A percentile compares a stretch with the other conserved stretches of the same genome.
These are phyloP conservation scores for Yamadazyma buinensis DNA, from an alignment of 1,139 yeast species.

Conservation along the genomic window DNA sequence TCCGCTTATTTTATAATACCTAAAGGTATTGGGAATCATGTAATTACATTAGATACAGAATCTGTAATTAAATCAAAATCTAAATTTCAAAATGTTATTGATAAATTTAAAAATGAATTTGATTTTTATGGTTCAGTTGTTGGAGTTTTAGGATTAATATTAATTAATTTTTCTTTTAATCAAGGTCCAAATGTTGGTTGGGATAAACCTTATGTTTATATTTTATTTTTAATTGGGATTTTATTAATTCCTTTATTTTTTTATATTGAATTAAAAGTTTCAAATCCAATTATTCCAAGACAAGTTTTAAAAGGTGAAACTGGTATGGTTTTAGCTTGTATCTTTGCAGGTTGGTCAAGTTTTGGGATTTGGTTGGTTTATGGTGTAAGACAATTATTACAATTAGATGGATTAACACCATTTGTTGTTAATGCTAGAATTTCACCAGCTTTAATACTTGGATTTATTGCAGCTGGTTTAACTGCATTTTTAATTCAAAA, in stretches of 20 bases:
- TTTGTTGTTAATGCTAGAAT: conserved; percentile 37
- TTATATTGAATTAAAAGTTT: conserved; percentile 29
- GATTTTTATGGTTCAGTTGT: conserved; percentile 42
- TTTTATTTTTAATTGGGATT: conserved; percentile 46
- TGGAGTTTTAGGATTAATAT: conserved; percentile 37
- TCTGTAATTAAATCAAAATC: too few relatives aligned
- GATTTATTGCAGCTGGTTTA: conserved; percentile 43
- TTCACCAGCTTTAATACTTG: conserved; percentile 38
- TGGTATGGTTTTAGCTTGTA: conserved; percentile 43
- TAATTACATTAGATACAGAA: too few relatives aligned
- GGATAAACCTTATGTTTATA: conserved; percentile 46
- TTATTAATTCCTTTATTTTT: conserved; percentile 32
- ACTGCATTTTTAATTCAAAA: conserved; percentile 37
- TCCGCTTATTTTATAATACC: conserved; percentile 43
- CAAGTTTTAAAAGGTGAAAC: conserved; percentile 38
- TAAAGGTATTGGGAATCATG: conserved; percentile 21
- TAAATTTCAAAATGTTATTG: too few relatives aligned
- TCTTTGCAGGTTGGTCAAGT: conserved; percentile 58
- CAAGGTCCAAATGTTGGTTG: conserved; percentile 64
- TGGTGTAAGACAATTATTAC: conserved; percentile 30
- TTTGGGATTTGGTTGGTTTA: conserved; percentile 59
- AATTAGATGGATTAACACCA: conserved; percentile 28
- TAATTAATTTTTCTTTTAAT: conserved; percentile 58
- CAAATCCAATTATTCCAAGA: conserved; percentile 47
- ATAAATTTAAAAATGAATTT: conserved; percentile 18